Base-by-base conservation (phyloP, 1,139 yeast genomes). In the Suhomyces panamericanus region DNA sequence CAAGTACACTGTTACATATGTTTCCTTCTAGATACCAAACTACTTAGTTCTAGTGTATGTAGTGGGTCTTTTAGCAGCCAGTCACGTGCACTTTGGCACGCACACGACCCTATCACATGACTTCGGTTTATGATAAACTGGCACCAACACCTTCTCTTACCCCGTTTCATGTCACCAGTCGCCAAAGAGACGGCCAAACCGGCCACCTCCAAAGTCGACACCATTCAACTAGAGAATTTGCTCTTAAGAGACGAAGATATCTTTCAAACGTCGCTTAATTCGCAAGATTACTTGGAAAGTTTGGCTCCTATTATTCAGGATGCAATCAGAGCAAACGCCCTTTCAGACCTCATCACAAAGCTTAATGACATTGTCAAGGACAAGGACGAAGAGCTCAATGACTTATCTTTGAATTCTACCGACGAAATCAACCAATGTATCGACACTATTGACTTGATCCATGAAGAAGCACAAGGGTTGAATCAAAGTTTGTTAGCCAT, bases 231-330 rank as follows among this genome's bases (percentile, higher is more conserved):
- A 37, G 78, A 73, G 50, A 69, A 66, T 49, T 57, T 74, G 20
- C 60, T 74, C 31, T 59, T 74, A 12, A 61, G 77, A 39, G 77
- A 74, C 51, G 78, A 73, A 38, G 78, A 73, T 51, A 69, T 73
- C 36, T 74, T 73, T 53, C 76, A 71, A 49, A 70, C 77, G 1
- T 73, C 83, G 1, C 61, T 81, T 31, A 71, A 75, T 42, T 80
- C 89, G 1, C 87, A 83, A 44, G 91, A 86, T 56, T 86, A 84
- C 59, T 66, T 88, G 35, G 96, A 88, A 53, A 88, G 86, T 62
- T 71, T 88, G 48, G 87, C 90, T 2, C 95, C 95, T 1, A 77
- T 87, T n/a, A 75, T 88, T 49, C 81, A 80, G 55, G 79, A 81
- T 16, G 85, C 91, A n/a, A 66, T 88, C 43, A 70, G 70, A 41